A percentile compares a stretch with the other conserved stretches of the same genome.
Conservation (phyloP, 495 filamentous ascomycete species). For the Neurospora sp. region DNA sequence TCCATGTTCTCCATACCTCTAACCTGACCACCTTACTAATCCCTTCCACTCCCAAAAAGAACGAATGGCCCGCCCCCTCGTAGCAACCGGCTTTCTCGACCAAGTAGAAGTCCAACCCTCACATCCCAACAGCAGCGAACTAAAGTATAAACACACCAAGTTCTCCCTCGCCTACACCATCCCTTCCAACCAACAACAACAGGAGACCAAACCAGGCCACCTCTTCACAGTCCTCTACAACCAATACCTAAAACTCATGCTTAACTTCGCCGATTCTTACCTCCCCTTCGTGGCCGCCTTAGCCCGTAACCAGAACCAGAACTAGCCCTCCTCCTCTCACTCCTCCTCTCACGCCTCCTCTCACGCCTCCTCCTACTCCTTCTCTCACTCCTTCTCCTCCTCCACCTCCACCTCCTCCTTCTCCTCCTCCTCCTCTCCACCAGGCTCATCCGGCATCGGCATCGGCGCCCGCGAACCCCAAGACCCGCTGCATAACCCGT, state of each 20-base stretch:
- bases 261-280: constrained; percentile 12
- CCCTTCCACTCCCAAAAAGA: no score
- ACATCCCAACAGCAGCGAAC: not conserved
- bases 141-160: constrained; percentile 10
- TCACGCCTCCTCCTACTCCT: not conserved
- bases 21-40: no score
- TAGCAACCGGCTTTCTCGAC: constrained; percentile 15
- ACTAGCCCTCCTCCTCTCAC: not conserved
- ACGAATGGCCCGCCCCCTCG: constrained; percentile 13
- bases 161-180: constrained; percentile 13
- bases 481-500: constrained; percentile 10
- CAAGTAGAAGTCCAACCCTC: constrained; percentile 3
- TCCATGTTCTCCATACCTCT: no score
- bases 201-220: constrained; percentile 2
- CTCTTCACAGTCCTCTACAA: constrained; percentile 15
- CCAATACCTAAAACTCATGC: constrained; percentile 12
- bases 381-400: not conserved
- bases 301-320: not conserved
- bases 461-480: constrained; percentile 5
- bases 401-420: not conserved
- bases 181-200: not conserved
- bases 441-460: not conserved
- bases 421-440: not conserved
- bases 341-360: not conserved
- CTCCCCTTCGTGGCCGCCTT: not conserved